phyloP scores from a whole-genome alignment of 202 grass and related monocot species.

The Cymbopogon flexuosus region DNA sequence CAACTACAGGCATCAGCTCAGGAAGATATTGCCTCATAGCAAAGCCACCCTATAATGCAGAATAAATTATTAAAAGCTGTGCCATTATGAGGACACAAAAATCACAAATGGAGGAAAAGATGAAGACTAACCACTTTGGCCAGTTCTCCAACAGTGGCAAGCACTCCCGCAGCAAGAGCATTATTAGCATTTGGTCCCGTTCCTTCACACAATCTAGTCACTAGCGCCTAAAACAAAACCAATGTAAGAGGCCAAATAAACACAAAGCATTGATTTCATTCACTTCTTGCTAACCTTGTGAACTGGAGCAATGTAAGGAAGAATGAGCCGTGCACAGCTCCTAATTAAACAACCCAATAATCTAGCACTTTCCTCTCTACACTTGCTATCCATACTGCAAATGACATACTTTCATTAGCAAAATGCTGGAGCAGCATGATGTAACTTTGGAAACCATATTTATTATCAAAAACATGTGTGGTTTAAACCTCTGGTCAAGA shows the following conservation, averaged over 20 bases:
- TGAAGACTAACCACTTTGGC: constrained; percentile 79
- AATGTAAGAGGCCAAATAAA: constrained; percentile 28
- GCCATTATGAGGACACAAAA: background rate
- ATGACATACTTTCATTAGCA: constrained; percentile 30
- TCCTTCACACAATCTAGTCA: constrained; percentile 76
- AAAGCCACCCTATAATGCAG: constrained; percentile 71
- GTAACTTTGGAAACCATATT: background rate
- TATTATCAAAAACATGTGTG: constrained; percentile 15
- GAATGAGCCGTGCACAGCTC: constrained; percentile 81
- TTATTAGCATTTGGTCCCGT: constrained; percentile 65
- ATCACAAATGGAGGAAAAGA: constrained; percentile 12
- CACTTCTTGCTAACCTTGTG: constrained; percentile 79
- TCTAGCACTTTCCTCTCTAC: constrained; percentile 85
- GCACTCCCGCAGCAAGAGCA: constrained; percentile 77
- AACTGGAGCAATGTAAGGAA: constrained; percentile 96
- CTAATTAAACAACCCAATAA: constrained; percentile 89
- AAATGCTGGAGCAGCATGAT: constrained; percentile 7
- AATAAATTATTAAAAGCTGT: constrained; percentile 23
- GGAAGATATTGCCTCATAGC: constrained; percentile 95
- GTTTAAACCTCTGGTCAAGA: constrained; percentile 82
- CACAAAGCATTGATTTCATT: constrained; percentile 8
- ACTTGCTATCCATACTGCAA: constrained; percentile 90
- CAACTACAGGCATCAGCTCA: constrained; percentile 95
- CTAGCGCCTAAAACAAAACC: constrained; percentile 66
- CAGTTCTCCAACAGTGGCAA: constrained; percentile 96